Evolutionary conservation across 225 moss, liverwort and hornwort species (phyloP), one percentile per base, ranked within the genome.

Genomic region (Asterella californica): DNA sequence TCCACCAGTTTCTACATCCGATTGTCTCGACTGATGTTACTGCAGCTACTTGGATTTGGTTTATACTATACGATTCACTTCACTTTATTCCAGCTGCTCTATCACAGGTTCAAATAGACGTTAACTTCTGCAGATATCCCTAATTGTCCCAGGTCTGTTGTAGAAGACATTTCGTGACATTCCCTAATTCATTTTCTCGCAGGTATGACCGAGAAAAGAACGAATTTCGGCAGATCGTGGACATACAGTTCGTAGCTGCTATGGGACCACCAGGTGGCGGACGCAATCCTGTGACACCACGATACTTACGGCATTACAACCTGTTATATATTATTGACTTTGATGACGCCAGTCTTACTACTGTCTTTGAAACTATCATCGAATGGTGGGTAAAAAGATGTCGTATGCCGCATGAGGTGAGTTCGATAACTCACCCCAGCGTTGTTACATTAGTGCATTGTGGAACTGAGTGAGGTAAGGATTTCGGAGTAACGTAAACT

Each of bases 181-280:
- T 18, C 36, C 17, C 52, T 52, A 52, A 17, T 14, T 52, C 32
- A 30, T 15, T 25, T 12, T 34, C 60, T 81, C 75, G 49, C 77
- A 91, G 91, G 91, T 91, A 91, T 78, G 90, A 91, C 78, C 79
- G 91, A 84, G 90, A 88, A 84, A 88, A 91, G 79, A 91, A 91
- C 30, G 86, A 83, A 64, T 82, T 83, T 76, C 75, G 88, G 60
- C 67, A 85, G 49, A 86, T 91, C 48, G 86, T 91, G 54, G 91
- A 91, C 79, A 88, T 89, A 71, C 91, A 90, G 24, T 91, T 89
- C 80, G 88, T 91, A 36, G 90, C 91, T 54, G 91, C 91, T 10
- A 91, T 91, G 91, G 91, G 91, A 70, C 91, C 91, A 72, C 91
- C 91, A 47, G 91, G 91, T 49, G 91, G 91, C 73, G 91, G 91